A percentile compares a stretch with the other conserved stretches of the same genome.
These are phyloP conservation scores for Cladophialophora bantiana DNA, from an alignment of 2,329 filamentous ascomycete species.

Conservation along the genomic window DNA sequence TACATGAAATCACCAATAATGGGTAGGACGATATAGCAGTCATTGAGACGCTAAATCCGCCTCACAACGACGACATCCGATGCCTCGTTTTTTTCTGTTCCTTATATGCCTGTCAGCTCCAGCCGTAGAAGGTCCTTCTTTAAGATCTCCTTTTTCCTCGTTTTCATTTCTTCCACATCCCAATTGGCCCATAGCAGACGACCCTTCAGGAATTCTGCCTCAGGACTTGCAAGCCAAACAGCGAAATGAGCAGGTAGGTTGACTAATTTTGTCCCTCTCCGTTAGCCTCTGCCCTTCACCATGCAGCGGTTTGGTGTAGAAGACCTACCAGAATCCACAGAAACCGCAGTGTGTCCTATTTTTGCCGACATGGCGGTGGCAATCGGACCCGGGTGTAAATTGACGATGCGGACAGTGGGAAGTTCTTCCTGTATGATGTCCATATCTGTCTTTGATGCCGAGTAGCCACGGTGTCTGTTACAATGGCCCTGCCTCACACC, in stretches of 20 bases:
- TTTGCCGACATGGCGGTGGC: slow-evolving; percentile 38
- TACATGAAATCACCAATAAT: background rate
- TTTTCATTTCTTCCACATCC: slow-evolving; percentile 55
- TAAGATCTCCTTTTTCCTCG: slow-evolving; percentile 46
- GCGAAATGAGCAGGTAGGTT: slow-evolving; percentile 41
- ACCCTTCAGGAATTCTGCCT: slow-evolving; percentile 51
- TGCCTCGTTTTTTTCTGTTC: background rate
- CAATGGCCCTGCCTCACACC: slow-evolving; percentile 1
- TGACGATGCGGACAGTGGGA: slow-evolving; percentile 34
- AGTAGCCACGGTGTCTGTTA: slow-evolving; percentile 6
- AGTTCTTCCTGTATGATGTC: slow-evolving; percentile 74
- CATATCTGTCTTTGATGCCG: slow-evolving; percentile 68
- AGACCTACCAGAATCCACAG: slow-evolving; percentile 15
- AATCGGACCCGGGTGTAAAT: slow-evolving; percentile 37
- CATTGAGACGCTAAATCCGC: too few relatives aligned
- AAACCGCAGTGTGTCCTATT: background rate
- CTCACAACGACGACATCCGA: too few relatives aligned
- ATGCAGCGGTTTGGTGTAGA: background rate
- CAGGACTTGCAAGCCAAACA: slow-evolving; percentile 49
- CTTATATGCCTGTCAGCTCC: slow-evolving; percentile 2
- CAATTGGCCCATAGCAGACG: slow-evolving; percentile 48
- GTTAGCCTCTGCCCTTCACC: background rate
- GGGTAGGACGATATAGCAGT: too few relatives aligned
- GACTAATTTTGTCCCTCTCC: background rate
- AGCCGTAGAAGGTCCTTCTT: background rate